Conservation (phyloP, 768 basidiomycete species). For the Boletus speciosus region DNA sequence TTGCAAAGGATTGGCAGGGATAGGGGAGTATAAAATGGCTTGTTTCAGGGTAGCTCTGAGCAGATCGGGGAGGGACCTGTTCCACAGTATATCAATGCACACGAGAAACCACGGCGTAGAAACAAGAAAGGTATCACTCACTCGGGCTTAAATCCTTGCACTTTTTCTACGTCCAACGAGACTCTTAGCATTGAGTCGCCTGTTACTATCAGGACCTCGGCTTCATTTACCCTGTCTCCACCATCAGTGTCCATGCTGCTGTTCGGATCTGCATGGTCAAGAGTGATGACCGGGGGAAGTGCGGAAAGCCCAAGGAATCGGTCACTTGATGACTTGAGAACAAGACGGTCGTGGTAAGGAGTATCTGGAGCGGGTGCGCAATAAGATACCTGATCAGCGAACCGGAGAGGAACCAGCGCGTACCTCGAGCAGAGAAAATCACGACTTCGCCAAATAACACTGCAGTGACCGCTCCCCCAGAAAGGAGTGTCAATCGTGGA, state of each 20-base stretch:
- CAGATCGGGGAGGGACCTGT: conserved; percentile 59
- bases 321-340: conserved; percentile 66
- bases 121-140: conserved; percentile 32
- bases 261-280: conserved; percentile 18
- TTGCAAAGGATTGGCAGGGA: conserved; percentile 72
- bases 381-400: background rate
- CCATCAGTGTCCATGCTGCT: conserved; percentile 6
- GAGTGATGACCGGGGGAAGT: conserved; percentile 19
- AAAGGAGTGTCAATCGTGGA: conserved; percentile 60
- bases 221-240: conserved; percentile 9
- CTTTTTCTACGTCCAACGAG: conserved; percentile 56
- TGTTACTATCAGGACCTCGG: conserved; percentile 43
- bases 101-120: background rate
- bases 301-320: conserved; percentile 70
- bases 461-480: conserved; percentile 54
- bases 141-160: conserved; percentile 61
- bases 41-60: conserved; percentile 81
- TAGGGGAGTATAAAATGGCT: conserved; percentile 73
- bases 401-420: background rate
- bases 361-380: conserved; percentile 43
- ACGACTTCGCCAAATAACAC: conserved; percentile 78
- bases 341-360: conserved; percentile 67
- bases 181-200: conserved; percentile 70
- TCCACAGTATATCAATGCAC: conserved; percentile 30
- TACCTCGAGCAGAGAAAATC: conserved; percentile 67